These are phyloP conservation scores for Rhizodiscina lignyota DNA, from an alignment of 495 filamentous ascomycete species.

Conservation along the genomic window DNA sequence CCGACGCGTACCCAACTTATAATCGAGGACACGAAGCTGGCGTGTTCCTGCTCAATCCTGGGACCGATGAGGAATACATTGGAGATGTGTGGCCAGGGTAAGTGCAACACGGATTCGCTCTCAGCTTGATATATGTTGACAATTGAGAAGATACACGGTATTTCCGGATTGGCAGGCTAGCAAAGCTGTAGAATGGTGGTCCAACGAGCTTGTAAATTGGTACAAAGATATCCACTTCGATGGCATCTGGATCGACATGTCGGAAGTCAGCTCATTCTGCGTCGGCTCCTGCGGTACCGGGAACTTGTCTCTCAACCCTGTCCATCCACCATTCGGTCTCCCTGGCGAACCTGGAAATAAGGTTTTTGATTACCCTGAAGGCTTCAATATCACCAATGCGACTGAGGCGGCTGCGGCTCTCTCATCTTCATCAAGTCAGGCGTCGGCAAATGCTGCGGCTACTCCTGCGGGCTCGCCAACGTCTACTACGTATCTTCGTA, in stretches of 20 bases:
- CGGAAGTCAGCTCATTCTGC: conserved; percentile 51
- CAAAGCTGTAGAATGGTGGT: conserved; percentile 51
- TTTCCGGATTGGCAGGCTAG: conserved; percentile 45
- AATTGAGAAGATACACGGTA: no score
- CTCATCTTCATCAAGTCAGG: conserved; percentile 33
- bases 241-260: conserved; percentile 40
- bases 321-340: conserved; percentile 48
- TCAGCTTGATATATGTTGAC: no score
- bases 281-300: conserved; percentile 57
- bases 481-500: conserved; percentile 35
- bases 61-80: conserved; percentile 44
- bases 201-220: conserved; percentile 36
- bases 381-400: conserved; percentile 50
- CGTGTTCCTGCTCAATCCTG: conserved; percentile 45
- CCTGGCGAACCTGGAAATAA: conserved; percentile 46
- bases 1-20: conserved; percentile 54
- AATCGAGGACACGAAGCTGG: conserved; percentile 46
- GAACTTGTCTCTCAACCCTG: conserved; percentile 53
- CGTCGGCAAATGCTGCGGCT: conserved; percentile 25
- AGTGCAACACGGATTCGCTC: no score
- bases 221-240: conserved; percentile 25
- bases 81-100: conserved; percentile 47
- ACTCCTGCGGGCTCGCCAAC: conserved; percentile 24
- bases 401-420: conserved; percentile 49
- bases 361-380: conserved; percentile 50